Conservation (phyloP, 768 basidiomycete genomes). For the Calvatia gigantea region DNA sequence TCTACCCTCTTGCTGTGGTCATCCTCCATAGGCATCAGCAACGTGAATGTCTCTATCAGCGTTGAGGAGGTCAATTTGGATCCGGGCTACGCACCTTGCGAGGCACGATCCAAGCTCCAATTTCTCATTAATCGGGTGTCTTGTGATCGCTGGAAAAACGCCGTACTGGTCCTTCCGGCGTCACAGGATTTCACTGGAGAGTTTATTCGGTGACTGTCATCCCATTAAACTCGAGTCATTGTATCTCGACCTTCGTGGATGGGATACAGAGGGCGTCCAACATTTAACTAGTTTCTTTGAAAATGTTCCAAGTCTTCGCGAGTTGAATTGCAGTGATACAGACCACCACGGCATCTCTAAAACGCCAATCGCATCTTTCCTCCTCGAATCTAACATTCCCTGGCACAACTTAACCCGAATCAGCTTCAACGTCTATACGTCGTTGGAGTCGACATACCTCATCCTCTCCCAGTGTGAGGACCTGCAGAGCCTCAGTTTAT, state of each 20-base stretch:
- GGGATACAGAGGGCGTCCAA: conserved; percentile 15
- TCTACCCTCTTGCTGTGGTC: not conserved
- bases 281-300: conserved; percentile 16
- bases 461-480: conserved; percentile 19
- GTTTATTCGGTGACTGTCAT: conserved; percentile 8
- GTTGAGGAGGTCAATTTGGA: not conserved
- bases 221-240: conserved; percentile 16
- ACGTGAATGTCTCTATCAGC: not conserved
- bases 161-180: conserved; percentile 19
- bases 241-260: conserved; percentile 19
- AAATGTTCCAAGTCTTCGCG: conserved; percentile 15
- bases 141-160: conserved; percentile 16
- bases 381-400: conserved; percentile 12
- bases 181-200: conserved; percentile 13
- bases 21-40: not conserved
- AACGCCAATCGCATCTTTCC: conserved; percentile 1
- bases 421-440: conserved; percentile 19
- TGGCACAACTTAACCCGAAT: conserved; percentile 20
- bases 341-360: conserved; percentile 19
- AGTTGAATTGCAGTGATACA: conserved; percentile 19
- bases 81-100: not conserved
- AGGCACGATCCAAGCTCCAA: not conserved
- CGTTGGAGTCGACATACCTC: conserved; percentile 16
- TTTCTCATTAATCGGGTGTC: not conserved
- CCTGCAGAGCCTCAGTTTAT: conserved; percentile 17